Evolutionary conservation across 805 yeast genomes (phyloP), one percentile per base, ranked within the genome.

Genomic region (Zygoascus biomembranicola): DNA sequence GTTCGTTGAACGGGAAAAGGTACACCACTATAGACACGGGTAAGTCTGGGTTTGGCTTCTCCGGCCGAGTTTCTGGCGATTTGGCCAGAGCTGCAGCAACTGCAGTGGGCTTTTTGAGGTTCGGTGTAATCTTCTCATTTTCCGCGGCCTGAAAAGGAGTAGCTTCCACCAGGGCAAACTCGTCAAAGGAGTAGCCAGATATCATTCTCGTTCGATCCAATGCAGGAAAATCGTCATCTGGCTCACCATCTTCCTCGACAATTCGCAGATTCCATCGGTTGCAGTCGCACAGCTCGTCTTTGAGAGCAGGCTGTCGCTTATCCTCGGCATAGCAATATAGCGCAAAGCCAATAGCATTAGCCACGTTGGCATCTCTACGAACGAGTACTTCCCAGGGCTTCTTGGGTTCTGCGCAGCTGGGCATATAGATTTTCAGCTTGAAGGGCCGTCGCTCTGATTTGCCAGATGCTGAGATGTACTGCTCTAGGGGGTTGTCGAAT

Each of bases 241-340:
- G 90, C 41, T 87, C 84, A 50, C 95, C 97, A 65, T 90, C 97
- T 50, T 92, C 98, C 66, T 94, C 99, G 0, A 86, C 90, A 20
- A 92, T 74, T 54, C 86, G 86, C 35, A 92, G 63, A 52, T 84
- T 76, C 94, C 95, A 89, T 55, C 69, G 67, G 61, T 85, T 84
- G 0, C 90, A 86, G 56, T 85, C 79, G 50, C 67, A 61, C 32
- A 66, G 55, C 35, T 53, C 65, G 18, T 53, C 60, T 5, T 59
- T 39, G 32, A 62, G 63, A 43, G 58, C 51, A 5, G 70, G 74
- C 39, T 50, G 46, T 6, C 64, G 60, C 31, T 52, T 53, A 42
- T 55, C 57, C 41, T 61, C 66, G n/a, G 60, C 57, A 43, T 68
- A 65, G 10, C 63, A 62, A 39, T 67, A 67, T n/a, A 82, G 60